phyloP scores from a whole-genome alignment of 371 early-diverging fungal genomes.

The Mucor piriformis region DNA sequence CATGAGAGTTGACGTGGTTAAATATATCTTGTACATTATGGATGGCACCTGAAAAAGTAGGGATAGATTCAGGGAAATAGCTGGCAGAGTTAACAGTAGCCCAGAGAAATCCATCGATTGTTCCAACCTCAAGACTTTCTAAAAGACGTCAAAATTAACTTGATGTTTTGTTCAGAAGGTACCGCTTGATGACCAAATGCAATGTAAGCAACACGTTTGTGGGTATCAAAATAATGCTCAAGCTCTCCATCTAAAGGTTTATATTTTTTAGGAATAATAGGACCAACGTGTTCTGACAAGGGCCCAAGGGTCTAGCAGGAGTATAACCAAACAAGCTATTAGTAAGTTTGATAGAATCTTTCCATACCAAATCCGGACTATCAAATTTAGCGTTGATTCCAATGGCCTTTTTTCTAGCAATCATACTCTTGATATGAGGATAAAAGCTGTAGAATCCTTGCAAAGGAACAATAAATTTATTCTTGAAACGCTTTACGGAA shows the following conservation, averaged over 20 bases:
- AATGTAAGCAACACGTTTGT: conserved; percentile 33
- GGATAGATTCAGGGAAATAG: conserved; percentile 17
- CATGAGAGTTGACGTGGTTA: not conserved
- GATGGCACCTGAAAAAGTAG: conserved; percentile 2
- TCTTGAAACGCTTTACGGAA: not conserved
- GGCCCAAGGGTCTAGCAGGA: conserved; percentile 36
- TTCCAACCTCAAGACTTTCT: conserved; percentile 19
- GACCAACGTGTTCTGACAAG: conserved; percentile 38
- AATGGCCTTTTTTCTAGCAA: not conserved
- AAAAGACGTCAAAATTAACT: conserved; percentile 26
- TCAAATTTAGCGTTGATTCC: not conserved
- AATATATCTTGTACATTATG: conserved; percentile 9
- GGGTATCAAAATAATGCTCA: conserved; percentile 20
- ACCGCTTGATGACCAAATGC: conserved; percentile 44
- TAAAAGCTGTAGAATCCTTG: not conserved
- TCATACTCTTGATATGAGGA: not conserved
- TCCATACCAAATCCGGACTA: not conserved
- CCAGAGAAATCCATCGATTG: conserved; percentile 25
- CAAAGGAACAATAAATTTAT: conserved; percentile 1
- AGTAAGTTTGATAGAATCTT: conserved; percentile 25
- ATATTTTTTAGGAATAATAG: conserved; percentile 25
- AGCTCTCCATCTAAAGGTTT: conserved; percentile 21
- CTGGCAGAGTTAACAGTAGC: conserved; percentile 11
- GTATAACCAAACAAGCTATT: conserved; percentile 31
- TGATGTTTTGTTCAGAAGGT: conserved; percentile 13